Evolutionary conservation across 2,329 filamentous ascomycete genomes (phyloP), one percentile per base, ranked within the genome.

Genomic region (Calcarisporium arbuscula): DNA sequence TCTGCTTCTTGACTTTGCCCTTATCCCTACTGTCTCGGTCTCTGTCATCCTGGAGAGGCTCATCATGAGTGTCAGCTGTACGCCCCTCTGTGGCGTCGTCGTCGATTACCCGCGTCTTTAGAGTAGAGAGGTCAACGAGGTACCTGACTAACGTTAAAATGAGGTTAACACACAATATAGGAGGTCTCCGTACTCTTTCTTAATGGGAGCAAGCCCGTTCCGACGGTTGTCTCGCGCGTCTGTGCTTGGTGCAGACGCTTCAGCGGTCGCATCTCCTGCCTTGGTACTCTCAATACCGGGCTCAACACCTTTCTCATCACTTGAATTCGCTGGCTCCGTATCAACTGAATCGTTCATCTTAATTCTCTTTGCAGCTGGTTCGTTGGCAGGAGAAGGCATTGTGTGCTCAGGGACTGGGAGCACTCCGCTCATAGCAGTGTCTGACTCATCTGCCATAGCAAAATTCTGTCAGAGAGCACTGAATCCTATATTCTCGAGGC

Each of bases 171-270:
- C 26, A 34, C 21, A 10, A 15, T 22, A 16, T 20, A n/a, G 17
- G 14, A 4, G 9, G 10, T 12, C 9, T 32, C 14, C 8, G 58
- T 61, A 85, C 77, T 88, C 83, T 52, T 74, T 68, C 59, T 87
- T 88, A 57, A 89, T 75, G 8, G 78, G 75, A 15, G 83, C 82
- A 34, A 81, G 64, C 18, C 81, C 82, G 49, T 68, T 77, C 38
- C 61, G 57, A 33, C 55, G 54, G 26, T 21, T 29, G 20, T 30
- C 37, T 5, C 18, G 11, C 8, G 9, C 9, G 19, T 19, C 6
- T 23, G n/a, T 11, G 17, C 25, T 14, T 22, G 18, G 16, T n/a
- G 22, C 36, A 11, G 37, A 17, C 12, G 25, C 21, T 19, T 39
- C 42, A 15, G 34, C 15, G 18, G 40, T 47, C 14, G 37, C 32